Conservation (phyloP, 108 stramenopile species). For the Fragilaria crotonensis region DNA sequence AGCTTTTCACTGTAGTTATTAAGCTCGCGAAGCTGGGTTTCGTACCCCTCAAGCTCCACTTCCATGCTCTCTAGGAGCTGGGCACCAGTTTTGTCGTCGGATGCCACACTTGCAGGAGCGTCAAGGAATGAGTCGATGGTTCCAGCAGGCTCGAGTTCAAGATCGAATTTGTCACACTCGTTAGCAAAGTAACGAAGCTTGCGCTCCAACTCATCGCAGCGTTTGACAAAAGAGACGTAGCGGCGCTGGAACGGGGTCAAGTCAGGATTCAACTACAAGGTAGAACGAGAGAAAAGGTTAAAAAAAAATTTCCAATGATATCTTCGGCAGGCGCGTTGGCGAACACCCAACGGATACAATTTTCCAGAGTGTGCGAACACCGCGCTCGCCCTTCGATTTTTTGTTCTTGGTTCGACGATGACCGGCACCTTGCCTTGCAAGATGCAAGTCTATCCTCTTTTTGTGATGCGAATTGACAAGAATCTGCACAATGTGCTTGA, state of each 20-base stretch:
- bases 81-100: conserved; percentile 42
- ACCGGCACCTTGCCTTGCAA: too few species aligned
- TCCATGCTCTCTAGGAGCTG: conserved; percentile 85
- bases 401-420: too few species aligned
- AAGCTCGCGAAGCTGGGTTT: conserved; percentile 87
- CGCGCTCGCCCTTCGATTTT: too few species aligned
- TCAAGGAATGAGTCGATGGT: conserved; percentile 54
- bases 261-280: conserved; percentile 84
- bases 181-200: conserved; percentile 88
- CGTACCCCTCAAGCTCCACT: conserved; percentile 85
- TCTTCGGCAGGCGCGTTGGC: too few species aligned
- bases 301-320: too few species aligned
- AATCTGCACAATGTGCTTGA: too few species aligned
- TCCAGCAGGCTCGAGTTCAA: conserved; percentile 63
- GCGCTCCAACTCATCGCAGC: conserved; percentile 97
- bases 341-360: background rate
- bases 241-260: conserved; percentile 98
- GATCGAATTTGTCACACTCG: conserved; percentile 88
- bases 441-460: too few species aligned
- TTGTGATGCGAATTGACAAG: too few species aligned
- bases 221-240: conserved; percentile 93
- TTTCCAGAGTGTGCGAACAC: too few species aligned
- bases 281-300: too few species aligned
- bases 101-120: conserved; percentile 16
- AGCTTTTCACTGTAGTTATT: conserved; percentile 92